Conservation (phyloP, 164 flowering plant genomes). For the Nelumbo lutea region DNA sequence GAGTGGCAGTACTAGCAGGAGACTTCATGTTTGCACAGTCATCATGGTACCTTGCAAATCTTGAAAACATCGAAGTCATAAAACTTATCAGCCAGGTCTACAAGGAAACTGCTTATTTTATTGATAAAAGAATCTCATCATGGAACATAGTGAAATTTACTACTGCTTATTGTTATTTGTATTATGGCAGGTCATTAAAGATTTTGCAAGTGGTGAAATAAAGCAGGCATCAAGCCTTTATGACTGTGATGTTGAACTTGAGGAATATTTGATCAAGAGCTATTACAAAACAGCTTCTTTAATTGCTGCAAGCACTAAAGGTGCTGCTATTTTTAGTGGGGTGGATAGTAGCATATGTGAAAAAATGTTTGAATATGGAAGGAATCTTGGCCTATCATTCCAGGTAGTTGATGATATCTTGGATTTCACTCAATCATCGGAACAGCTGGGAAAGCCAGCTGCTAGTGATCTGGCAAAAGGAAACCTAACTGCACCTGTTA, state of each 20-base stretch:
- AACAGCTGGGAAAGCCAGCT: slow-evolving; percentile 94
- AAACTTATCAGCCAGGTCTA: slow-evolving; percentile 92
- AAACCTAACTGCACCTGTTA: slow-evolving; percentile 92
- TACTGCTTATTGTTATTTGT: neutral
- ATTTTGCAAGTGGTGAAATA: slow-evolving; percentile 98
- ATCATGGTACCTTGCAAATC: slow-evolving; percentile 98
- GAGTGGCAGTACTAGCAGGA: slow-evolving; percentile 94
- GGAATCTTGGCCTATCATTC: slow-evolving; percentile 86
- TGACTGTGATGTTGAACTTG: slow-evolving; percentile 71
- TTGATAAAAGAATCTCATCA: too few relatives aligned
- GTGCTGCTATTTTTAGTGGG: slow-evolving; percentile 85
- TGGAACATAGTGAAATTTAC: neutral
- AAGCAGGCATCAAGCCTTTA: slow-evolving; percentile 93
- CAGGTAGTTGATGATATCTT: slow-evolving; percentile 93
- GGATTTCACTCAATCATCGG: slow-evolving; percentile 91
- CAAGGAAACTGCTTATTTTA: neutral
- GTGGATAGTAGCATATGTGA: slow-evolving; percentile 37
- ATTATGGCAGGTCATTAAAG: slow-evolving; percentile 78
- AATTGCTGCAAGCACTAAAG: slow-evolving; percentile 86
- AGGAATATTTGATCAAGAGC: slow-evolving; percentile 83
- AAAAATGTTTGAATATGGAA: slow-evolving; percentile 84
- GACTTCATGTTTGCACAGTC: slow-evolving; percentile 99
- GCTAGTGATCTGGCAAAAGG: slow-evolving; percentile 83
- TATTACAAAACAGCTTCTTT: slow-evolving; percentile 94
- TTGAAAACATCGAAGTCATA: slow-evolving; percentile 92